Evolutionary conservation across 768 basidiomycete species (phyloP), one percentile per base, ranked within the genome.

Genomic region (Rhodotorula babjevae): DNA sequence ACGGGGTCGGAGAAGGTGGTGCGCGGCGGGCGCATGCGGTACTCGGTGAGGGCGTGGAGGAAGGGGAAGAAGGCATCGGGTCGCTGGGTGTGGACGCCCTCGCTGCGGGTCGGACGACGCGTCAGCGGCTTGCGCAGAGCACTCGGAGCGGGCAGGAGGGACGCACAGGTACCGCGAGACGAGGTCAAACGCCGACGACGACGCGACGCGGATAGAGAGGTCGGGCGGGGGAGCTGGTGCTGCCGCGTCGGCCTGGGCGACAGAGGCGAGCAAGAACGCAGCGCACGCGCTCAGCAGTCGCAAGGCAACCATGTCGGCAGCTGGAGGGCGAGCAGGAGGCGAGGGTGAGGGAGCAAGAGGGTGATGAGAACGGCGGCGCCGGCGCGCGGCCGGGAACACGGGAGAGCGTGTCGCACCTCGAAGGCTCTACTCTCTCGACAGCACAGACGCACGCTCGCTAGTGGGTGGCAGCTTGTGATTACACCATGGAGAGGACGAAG

Each of bases 1-100:
- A 49, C 66, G 0, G 66, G 44, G 44, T 67, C 25, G 27, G 61
- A 29, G 31, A 63, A 67, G n/a, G 0, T 25, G 42, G 33, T 4
- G 12, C 31, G 36, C 25, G 16, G 14, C 18, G 29, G 27, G 27
- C 67, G 67, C 1, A 62, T 40, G 50, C 64, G 18, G 62, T 36
- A 72, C 15, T 60, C 29, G 15, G 62, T 31, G 21, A 72, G 44
- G 25, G 9, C 1, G 55, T 63, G 65, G 7, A 68, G 14, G 63
- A 64, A 72, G 4, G 57, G 40, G 66, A n/a, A 50, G 63, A 68
- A 67, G 42, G 46, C 44, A 57, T 42, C 52, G 50, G 71, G 71
- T 21, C 59, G 67, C 7, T 23, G 27, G 8, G 27, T n/a, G 44
- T 60, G 27, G 50, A 72, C 59, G 15, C 62, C 60, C 44, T 67